Base-by-base conservation (phyloP, 371 early-diverging fungal genomes). In the Rhizopus sp. region DNA sequence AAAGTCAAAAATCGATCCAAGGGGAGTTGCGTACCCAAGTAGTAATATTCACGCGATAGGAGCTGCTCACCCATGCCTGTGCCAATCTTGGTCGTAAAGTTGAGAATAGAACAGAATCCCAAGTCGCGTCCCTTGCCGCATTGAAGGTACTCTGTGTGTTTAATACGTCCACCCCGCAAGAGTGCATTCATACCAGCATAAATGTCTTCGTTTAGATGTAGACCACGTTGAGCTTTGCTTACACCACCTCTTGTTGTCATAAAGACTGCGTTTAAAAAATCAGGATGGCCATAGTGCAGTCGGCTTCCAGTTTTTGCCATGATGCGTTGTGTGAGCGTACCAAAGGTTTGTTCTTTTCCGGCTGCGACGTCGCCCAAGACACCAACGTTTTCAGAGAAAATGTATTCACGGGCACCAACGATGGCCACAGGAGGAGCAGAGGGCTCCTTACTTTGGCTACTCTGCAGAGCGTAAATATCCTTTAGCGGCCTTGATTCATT, bases 31-130 rank as follows among this genome's bases (percentile, higher is more conserved):
- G 92, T 88, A 34, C 93, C 92, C 16, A 95, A 68, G 72, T 91
- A 90, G 70, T 94, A 94, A 68, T 93, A 88, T 64, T 94, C 95
- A 31, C 95, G 85, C 12, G 93, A 92, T 34, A 94, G 66, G 72
- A 93, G 83, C 68, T 95, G 94, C 70, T 95, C 94, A 29, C 90
- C 93, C 92, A 93, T 94, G 50, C 95, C 94, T 1, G 91, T 89
- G 31, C 93, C 93, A 44, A 94, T 92, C 70, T 95, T 94, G 53
- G 93, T 89, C 33, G 88, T 89, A 59, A 93, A 95, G 69, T 90
- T 88, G 60, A 94, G 86, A 51, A 93, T 90, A 7, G 93, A 92
- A 56, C 90, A 86, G 68, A 94, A 92, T 1, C 94, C 93, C 44
- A 95, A 81, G 72, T 95, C 94, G 53, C 93, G 87, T 1, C 94